Conservation (phyloP, 805 yeast genomes). For the Yamadazyma ubonensis region DNA sequence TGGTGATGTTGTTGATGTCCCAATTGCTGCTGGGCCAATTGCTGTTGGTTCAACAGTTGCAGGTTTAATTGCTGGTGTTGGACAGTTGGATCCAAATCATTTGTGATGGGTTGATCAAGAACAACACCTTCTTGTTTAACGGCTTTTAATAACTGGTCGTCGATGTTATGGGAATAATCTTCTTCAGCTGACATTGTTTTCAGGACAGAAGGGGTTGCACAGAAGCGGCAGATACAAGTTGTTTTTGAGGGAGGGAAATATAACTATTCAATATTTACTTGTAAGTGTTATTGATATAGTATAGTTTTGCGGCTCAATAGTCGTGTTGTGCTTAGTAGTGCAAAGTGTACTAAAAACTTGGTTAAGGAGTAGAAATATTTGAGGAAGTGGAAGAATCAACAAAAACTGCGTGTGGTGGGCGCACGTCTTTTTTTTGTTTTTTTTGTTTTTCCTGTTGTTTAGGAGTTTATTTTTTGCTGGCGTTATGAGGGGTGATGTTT, state of each 20-base stretch:
- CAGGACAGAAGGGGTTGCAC: neutral
- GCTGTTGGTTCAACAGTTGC: too few species aligned
- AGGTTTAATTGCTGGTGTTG: slow-evolving; percentile 6
- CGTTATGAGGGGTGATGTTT: too few species aligned
- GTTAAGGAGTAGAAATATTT: slow-evolving; percentile 4
- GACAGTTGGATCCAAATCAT: neutral
- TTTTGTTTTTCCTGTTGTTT: too few species aligned
- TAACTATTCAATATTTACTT: too few species aligned
- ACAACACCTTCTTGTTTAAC: slow-evolving; percentile 34
- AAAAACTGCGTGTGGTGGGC: slow-evolving; percentile 3
- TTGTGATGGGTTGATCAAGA: slow-evolving; percentile 9
- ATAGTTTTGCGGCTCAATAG: slow-evolving; percentile 12
- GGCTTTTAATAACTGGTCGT: slow-evolving; percentile 42
- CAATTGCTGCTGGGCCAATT: too few species aligned
- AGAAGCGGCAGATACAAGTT: too few species aligned
- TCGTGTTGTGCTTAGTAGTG: slow-evolving; percentile 28
- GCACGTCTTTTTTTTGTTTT: too few species aligned
- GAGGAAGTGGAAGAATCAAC: slow-evolving; percentile 9
- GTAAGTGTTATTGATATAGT: neutral
- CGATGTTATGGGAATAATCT: slow-evolving; percentile 35
- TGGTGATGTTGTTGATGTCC: slow-evolving; percentile 15
- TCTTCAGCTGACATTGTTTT: slow-evolving; percentile 18
- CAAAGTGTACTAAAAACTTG: slow-evolving; percentile 15
- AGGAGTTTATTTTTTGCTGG: too few species aligned
- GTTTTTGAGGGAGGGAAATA: too few species aligned